Evolutionary conservation across 1,284 basidiomycete species (phyloP).

Genomic region (Moniliophthora roreri): DNA sequence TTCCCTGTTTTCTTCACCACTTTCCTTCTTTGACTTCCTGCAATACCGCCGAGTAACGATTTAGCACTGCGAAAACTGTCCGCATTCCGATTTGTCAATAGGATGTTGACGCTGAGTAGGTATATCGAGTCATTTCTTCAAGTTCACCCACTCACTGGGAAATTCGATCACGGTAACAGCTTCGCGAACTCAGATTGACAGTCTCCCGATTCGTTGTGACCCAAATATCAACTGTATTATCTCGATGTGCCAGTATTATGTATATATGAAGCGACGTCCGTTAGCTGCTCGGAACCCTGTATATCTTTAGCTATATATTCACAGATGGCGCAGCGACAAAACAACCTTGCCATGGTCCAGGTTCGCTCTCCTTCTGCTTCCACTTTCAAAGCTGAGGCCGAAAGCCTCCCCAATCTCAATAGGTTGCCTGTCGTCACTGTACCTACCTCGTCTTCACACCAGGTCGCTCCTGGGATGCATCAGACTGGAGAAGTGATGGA

Average conservation of each 20-base stretch:
- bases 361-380: no score
- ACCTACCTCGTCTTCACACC: not conserved
- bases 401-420: no score
- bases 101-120: no score
- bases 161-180: not conserved
- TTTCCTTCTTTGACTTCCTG: no score
- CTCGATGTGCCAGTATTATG: not conserved
- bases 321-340: no score
- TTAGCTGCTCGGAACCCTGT: not conserved
- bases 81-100: no score
- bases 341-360: no score
- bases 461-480: not conserved
- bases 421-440: no score
- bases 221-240: not conserved
- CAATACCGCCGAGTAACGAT: no score
- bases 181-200: slow-evolving; percentile 8
- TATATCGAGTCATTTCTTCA: not conserved
- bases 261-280: not conserved
- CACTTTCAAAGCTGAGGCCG: no score
- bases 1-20: no score
- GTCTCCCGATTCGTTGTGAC: not conserved
- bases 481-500: not conserved
- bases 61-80: no score
- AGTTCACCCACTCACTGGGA: not conserved
- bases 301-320: not conserved